Evolutionary conservation across 2,329 filamentous ascomycete species (phyloP), one percentile per base, ranked within the genome.

Genomic region (Fusarium gaditjirri): DNA sequence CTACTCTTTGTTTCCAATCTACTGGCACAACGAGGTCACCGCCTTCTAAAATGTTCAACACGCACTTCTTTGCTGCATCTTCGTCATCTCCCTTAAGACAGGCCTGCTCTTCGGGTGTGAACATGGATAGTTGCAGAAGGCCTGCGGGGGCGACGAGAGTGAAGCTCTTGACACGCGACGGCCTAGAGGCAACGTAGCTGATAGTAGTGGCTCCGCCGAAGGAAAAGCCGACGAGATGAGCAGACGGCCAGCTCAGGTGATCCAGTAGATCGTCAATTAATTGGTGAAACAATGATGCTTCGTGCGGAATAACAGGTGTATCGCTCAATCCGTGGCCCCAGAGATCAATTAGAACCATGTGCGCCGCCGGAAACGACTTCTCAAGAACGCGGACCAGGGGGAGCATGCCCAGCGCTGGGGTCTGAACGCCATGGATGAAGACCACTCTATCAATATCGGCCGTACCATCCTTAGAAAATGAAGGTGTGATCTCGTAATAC

Each of bases 311-410:
- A 2, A 84, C 6, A 0, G 86, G 86, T 0, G 86, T 87, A 10
- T 84, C 83, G 33, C 79, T 83, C n/a, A 89, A 76, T 0, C 86
- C 86, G 55, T 89, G 87, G 35, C 87, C 87, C 85, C 85, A 88
- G 16, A 85, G 81, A 61, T 89, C 87, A 19, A 86, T 23, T 2
- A 87, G 76, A 0, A 85, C 83, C 36, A 84, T 78, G 16, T 84
- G 79, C 0, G 84, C 75, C 1, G 70, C 31, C 0, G 85, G 81
- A 49, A 81, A 83, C 0, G 69, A 71, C 0, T 75, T 39, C 3
- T 79, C 77, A 2, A 89, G 78, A 0, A 74, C 69, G 10, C 68
- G 76, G 1, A 81, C 79, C 4, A 88, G 78, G 0, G 86, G 85
- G 0, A 82, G 75, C 57, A 88, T 75, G 27, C 86, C 86, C 7